Evolutionary conservation across 1,139 yeast genomes (phyloP), one percentile per base, ranked within the genome.

Genomic region (Hansenula sp.): DNA sequence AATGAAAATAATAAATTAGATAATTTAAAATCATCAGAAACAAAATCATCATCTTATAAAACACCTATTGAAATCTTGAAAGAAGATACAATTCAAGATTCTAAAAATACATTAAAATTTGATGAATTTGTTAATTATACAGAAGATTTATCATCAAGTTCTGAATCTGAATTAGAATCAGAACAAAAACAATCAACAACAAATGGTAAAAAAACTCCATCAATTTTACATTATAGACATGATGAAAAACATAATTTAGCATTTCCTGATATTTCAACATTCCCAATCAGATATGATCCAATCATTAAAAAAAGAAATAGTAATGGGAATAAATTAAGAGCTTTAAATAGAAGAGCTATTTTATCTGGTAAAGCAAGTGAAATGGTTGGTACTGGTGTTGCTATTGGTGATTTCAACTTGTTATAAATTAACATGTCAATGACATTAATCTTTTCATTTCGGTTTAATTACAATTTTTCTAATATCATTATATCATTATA

Each of bases 301-400:
- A 28, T 29, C 18, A 30, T 34, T 65, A 64, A 42, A 13, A 57
- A 59, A 37, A 38, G 32, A 13, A 29, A 32, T 7, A 43, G 34
- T 24, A 44, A 36, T 5, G 8, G n/a, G n/a, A n/a, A n/a, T 20
- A 32, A 29, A 8, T 26, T 51, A 4, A 50, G 55, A 39, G 57
- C 57, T 12, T 59, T 73, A 51, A 73, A 72, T 46, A 69, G 69
- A 52, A 61, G 72, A 47, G 69, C 75, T 30, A 64, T 73, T 39
- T 53, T 70, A 38, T 61, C 72, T 27, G 79, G 78, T 39, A 68
- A 62, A 51, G 75, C 77, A 34, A 69, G 75, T 48, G 78, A 73
- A 56, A 73, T 73, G 73, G 73, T 74, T 42, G 71, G 77, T 43
- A 65, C 74, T 35, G 75, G 77, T 30, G 67, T 74, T 47, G 57